A percentile compares a stretch with the other conserved stretches of the same genome.
These are phyloP conservation scores for Trypethelium eluteriae DNA, from an alignment of 495 filamentous ascomycete genomes.

Conservation along the genomic window DNA sequence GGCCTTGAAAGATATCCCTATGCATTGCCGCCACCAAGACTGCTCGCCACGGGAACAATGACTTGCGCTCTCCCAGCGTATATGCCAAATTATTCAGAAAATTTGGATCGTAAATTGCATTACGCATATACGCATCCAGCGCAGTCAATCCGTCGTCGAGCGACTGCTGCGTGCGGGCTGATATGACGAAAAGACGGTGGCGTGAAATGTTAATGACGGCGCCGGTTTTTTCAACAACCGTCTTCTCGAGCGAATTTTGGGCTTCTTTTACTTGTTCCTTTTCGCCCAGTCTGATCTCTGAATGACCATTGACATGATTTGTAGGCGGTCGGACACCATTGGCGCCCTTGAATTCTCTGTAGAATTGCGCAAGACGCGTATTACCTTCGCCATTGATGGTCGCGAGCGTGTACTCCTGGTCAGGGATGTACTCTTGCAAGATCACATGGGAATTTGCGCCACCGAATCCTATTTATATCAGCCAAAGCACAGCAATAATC, in stretches of 20 bases:
- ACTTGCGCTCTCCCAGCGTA: neutral
- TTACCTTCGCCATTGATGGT: neutral
- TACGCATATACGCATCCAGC: neutral
- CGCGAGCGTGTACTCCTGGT: neutral
- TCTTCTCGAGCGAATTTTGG: neutral
- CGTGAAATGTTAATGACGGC: neutral
- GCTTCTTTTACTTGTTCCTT: neutral
- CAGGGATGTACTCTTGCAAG: conserved; percentile 26
- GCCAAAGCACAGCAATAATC: neutral
- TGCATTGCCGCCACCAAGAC: neutral
- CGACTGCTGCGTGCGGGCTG: neutral
- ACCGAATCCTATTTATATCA: conserved; percentile 30
- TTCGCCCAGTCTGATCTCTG: neutral
- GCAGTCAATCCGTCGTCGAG: neutral
- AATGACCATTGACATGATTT: neutral
- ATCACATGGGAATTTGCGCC: conserved; percentile 46
- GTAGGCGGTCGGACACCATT: neutral
- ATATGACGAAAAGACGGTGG: conserved; percentile 2
- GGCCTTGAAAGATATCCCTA: neutral
- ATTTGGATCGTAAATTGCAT: neutral
- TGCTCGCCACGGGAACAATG: neutral
- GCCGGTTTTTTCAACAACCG: neutral
- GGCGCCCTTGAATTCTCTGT: neutral
- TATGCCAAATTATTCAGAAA: conserved; percentile 1
- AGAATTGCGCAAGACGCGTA: neutral